Base-by-base conservation (phyloP, 2,329 filamentous ascomycete species). In the Fusarium xyrophilum region DNA sequence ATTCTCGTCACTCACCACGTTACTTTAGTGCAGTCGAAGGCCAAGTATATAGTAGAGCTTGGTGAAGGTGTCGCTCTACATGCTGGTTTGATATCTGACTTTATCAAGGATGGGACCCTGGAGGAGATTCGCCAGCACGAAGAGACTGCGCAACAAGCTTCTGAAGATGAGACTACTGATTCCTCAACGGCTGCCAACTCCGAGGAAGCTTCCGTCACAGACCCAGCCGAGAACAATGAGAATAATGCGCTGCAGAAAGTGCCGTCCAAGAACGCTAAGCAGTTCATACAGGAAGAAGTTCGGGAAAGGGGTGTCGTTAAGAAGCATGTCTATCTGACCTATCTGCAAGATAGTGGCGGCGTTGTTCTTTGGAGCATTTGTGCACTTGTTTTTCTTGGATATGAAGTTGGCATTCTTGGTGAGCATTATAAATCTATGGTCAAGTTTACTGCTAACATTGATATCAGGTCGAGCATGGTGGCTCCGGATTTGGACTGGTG, bases 1-100 rank as follows among this genome's bases (percentile, higher is more conserved):
- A 92, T 96, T 48, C 80, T 96, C 7, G 92, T 93, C 28, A 96
- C 92, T 0, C 92, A 96, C 74, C 91, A 95, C 71, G 89, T 93
- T 23, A 87, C 87, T 6, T 83, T 95, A 3, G 91, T 89, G 67
- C 84, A 92, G 60, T 83, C 90, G 15, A 87, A 86, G 73, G 88
- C 92, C 10, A 91, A 91, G 71, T 95, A 91, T 70, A 83, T 92
- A 10, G 89, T 94, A 7, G 86, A 92, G 65, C 85, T 96, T 4
- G 89, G 88, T 23, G 87, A 92, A 56, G 92, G 91, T 12, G 83
- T 81, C 10, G 84, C 91, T 12, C 82, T 89, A 40, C 82, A 90
- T 67, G 84, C 88, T 5, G 92, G 91, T 1, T 78, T 88, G 2
- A 81, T 91, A 2, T 85, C 87, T 1, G 89, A 93, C n/a, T 79